Percentiles rank a stretch among this genome's conserved stretches.
These are phyloP conservation scores for Oidium heveae DNA, from an alignment of 2,329 filamentous ascomycete species.

Conservation along the genomic window DNA sequence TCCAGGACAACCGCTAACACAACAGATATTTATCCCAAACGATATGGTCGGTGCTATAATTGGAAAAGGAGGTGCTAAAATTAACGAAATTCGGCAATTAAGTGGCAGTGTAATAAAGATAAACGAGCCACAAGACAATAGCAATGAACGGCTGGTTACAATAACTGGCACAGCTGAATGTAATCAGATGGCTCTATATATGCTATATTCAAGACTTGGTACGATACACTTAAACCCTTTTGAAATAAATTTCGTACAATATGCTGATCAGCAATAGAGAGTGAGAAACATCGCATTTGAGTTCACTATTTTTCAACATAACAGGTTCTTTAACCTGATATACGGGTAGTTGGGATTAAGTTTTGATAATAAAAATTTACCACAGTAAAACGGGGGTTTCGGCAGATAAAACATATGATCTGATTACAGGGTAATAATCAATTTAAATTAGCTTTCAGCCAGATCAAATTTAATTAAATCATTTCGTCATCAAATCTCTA, in stretches of 20 bases:
- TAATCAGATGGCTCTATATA: slow-evolving; percentile 99
- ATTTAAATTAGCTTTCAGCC: no score
- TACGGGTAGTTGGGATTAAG: no score
- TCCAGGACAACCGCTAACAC: slow-evolving; percentile 66
- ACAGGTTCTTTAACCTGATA: no score
- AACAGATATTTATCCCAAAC: slow-evolving; percentile 97
- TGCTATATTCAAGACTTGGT: slow-evolving; percentile 96
- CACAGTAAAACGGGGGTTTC: no score
- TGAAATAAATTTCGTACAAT: slow-evolving; percentile 1
- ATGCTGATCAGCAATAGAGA: slow-evolving; percentile 25
- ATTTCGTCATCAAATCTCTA: no score
- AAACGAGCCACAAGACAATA: slow-evolving; percentile 97
- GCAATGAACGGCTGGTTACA: slow-evolving; percentile 90
- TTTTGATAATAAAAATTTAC: no score
- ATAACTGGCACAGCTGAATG: slow-evolving; percentile 95
- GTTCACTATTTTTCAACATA: no score
- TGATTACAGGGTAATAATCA: no score
- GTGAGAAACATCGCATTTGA: slow-evolving; percentile 48
- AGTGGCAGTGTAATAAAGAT: slow-evolving; percentile 98
- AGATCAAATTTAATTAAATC: no score
- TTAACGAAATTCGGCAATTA: slow-evolving; percentile 94
- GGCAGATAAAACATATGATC: no score
- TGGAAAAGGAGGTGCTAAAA: slow-evolving; percentile 93
- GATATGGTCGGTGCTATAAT: slow-evolving; percentile 99
- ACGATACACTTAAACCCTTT: slow-evolving; percentile 11